Conservation (phyloP, 2,329 filamentous ascomycete genomes). For the Pseudovirgaria hyperparasitica region DNA sequence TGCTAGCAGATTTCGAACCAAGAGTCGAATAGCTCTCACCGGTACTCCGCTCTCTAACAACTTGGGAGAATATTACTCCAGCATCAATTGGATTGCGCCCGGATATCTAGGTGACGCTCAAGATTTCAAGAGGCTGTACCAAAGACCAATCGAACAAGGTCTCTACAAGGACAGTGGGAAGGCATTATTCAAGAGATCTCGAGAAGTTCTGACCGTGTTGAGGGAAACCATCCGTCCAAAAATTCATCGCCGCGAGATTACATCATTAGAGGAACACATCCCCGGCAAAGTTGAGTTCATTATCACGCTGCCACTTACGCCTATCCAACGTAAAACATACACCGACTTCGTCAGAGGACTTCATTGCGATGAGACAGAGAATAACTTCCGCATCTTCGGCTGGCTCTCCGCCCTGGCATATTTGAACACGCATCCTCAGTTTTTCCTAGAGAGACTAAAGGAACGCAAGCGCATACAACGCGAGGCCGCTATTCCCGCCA, state of each 20-base stretch:
- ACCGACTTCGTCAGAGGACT: conserved; percentile 30
- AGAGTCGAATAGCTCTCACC: conserved; percentile 67
- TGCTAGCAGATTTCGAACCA: conserved; percentile 50
- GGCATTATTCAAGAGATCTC: conserved; percentile 52
- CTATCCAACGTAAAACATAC: conserved; percentile 54
- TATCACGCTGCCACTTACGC: conserved; percentile 57
- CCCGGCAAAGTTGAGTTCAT: conserved; percentile 73
- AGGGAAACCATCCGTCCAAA: conserved; percentile 64
- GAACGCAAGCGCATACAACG: too few species aligned
- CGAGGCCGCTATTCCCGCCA: too few species aligned
- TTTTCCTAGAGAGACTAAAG: conserved; percentile 38
- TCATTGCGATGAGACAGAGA: conserved; percentile 21
- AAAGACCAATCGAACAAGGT: conserved; percentile 59
- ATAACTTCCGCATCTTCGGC: conserved; percentile 36
- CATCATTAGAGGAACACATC: conserved; percentile 51
- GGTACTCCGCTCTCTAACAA: conserved; percentile 80
- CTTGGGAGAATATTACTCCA: conserved; percentile 70
- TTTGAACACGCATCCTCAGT: conserved; percentile 45
- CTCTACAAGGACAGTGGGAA: conserved; percentile 51
- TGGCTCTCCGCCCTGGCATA: conserved; percentile 41
- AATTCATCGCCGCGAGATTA: conserved; percentile 61
- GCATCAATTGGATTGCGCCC: conserved; percentile 79
- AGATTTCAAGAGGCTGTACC: conserved; percentile 61
- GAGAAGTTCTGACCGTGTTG: conserved; percentile 58
- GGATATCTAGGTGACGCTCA: conserved; percentile 56